phyloP scores from a whole-genome alignment of 2,329 filamentous ascomycete genomes.

The Stachybotrys elegans region DNA sequence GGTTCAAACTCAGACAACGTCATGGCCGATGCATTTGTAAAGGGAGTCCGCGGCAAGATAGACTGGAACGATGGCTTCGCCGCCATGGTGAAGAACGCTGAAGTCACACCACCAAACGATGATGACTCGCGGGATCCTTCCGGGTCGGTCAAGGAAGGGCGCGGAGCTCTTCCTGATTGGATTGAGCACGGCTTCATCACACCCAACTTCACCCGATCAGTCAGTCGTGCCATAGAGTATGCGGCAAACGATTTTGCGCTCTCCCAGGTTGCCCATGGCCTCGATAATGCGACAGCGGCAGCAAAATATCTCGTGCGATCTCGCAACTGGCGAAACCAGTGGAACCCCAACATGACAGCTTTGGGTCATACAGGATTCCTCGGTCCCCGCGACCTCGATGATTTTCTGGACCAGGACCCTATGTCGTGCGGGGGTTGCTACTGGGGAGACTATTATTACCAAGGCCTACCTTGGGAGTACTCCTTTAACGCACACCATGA shows the following conservation, averaged over 20 bases:
- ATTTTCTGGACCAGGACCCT: conserved; percentile 48
- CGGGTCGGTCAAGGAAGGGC: conserved; percentile 61
- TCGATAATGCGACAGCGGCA: conserved; percentile 43
- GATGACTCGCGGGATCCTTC: conserved; percentile 51
- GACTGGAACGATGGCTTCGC: conserved; percentile 60
- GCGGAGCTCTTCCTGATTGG: conserved; percentile 68
- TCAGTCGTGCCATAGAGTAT: conserved; percentile 63
- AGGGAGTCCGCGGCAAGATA: conserved; percentile 57
- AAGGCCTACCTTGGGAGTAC: conserved; percentile 61
- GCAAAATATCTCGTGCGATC: conserved; percentile 57
- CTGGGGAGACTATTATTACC: conserved; percentile 56
- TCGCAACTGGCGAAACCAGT: conserved; percentile 67
- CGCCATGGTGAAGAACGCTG: conserved; percentile 64
- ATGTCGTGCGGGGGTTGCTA: conserved; percentile 59
- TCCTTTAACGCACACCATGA: conserved; percentile 67
- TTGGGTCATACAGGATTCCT: conserved; percentile 62
- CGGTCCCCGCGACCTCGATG: conserved; percentile 52
- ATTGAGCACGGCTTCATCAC: conserved; percentile 60
- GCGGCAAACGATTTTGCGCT: conserved; percentile 64
- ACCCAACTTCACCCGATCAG: conserved; percentile 53
- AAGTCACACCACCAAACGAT: conserved; percentile 56
- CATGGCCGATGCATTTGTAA: conserved; percentile 67
- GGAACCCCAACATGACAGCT: conserved; percentile 54
- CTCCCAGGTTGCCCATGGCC: conserved; percentile 57
- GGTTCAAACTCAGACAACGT: conserved; percentile 69